These are phyloP conservation scores for Coffea eugenioides DNA, from an alignment of 257 asterid species.

Conservation along the genomic window DNA sequence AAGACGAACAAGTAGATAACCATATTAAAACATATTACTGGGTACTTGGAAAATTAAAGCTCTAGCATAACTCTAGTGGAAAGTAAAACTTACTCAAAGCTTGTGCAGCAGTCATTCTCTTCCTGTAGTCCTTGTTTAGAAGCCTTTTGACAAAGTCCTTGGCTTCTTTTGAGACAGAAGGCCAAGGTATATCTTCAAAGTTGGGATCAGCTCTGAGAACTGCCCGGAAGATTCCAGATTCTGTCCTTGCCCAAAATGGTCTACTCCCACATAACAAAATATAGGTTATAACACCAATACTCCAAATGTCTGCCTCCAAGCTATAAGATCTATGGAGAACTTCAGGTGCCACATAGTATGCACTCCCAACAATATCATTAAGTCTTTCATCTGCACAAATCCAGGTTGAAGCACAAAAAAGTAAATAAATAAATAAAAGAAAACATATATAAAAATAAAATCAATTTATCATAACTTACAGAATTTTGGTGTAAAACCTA, in stretches of 20 bases:
- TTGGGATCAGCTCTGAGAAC: constrained; percentile 96
- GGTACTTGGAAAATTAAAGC: background rate
- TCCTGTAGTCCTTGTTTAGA: constrained; percentile 87
- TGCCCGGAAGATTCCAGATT: constrained; percentile 93
- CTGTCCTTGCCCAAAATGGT: constrained; percentile 98
- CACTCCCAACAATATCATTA: constrained; percentile 98
- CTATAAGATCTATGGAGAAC: constrained; percentile 96
- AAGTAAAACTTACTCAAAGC: constrained; percentile 75
- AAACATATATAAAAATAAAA: too few relatives aligned
- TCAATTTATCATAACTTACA: background rate
- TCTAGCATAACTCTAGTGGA: background rate
- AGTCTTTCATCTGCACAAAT: constrained; percentile 73
- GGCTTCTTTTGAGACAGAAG: constrained; percentile 75
- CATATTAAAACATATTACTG: background rate
- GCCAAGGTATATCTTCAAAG: constrained; percentile 93
- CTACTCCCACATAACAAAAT: constrained; percentile 95
- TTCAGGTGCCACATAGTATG: constrained; percentile 98
- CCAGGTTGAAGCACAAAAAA: constrained; percentile 8
- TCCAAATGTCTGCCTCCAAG: constrained; percentile 96
- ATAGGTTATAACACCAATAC: constrained; percentile 90
- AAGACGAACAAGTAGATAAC: background rate
- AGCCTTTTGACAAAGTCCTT: constrained; percentile 91
- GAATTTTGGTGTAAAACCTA: background rate
- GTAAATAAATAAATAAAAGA: background rate
- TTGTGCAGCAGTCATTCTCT: constrained; percentile 98